These are phyloP conservation scores for Durusdinium trenchii DNA, from an alignment of 73 alveolate genomes.

Conservation along the genomic window DNA sequence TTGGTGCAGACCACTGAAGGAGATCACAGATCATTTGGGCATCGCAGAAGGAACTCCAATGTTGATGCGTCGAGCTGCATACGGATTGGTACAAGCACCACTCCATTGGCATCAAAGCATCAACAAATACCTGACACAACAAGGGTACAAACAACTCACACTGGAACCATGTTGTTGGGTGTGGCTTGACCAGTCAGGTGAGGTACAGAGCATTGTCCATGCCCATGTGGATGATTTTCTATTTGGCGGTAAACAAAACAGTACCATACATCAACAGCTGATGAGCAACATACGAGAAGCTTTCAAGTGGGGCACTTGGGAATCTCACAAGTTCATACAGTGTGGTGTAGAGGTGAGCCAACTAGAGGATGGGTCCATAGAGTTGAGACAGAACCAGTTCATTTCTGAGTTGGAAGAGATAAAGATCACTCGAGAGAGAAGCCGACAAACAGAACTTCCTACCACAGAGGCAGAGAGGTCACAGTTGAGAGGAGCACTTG, in stretches of 20 bases:
- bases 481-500: background rate
- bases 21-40: background rate
- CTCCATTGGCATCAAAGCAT: background rate
- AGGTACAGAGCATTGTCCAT: background rate
- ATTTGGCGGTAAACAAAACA: background rate
- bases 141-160: background rate
- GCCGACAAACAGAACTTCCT: background rate
- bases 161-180: slow-evolving; percentile 14
- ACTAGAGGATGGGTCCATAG: background rate
- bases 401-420: background rate
- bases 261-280: background rate
- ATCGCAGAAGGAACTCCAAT: background rate
- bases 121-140: background rate
- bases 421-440: background rate
- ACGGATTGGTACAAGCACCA: slow-evolving; percentile 2
- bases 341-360: slow-evolving; percentile 10
- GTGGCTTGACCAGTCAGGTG: background rate
- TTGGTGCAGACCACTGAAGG: background rate
- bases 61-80: background rate
- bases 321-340: background rate
- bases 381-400: background rate
- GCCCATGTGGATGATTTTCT: slow-evolving; percentile 18
- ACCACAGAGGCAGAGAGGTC: background rate
- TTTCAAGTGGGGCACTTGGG: slow-evolving; percentile 37
- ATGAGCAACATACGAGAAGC: background rate